Percentiles rank a stretch among this genome's conserved stretches.
Evolutionary conservation across 495 filamentous ascomycete species (phyloP).

Genomic region (Trichoderma parareesei): DNA sequence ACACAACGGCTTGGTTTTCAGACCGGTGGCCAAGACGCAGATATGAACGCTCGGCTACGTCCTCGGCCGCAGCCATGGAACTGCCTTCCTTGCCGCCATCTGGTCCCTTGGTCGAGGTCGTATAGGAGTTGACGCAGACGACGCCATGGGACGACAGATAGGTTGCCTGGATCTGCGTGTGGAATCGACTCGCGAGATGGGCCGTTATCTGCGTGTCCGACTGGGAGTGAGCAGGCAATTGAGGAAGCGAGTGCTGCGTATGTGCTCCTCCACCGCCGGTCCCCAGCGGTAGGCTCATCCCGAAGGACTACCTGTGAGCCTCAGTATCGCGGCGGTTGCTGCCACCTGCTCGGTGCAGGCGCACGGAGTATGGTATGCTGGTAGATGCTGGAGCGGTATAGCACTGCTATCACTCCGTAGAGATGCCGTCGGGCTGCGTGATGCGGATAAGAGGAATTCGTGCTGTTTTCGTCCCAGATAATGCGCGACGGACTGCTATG

Average conservation of each 20-base stretch:
- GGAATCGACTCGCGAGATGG: conserved; percentile 92
- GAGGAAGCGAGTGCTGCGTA: conserved; percentile 81
- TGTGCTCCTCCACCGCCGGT: conserved; percentile 54
- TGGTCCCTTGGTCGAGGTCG: conserved; percentile 74
- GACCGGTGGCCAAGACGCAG: conserved; percentile 77
- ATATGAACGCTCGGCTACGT: conserved; percentile 76
- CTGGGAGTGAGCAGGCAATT: conserved; percentile 83
- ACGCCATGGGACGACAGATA: conserved; percentile 84
- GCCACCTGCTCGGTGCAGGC: too few relatives aligned
- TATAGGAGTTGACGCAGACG: conserved; percentile 88
- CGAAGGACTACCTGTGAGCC: background rate
- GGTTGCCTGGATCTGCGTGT: conserved; percentile 79
- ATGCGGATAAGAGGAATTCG: too few relatives aligned
- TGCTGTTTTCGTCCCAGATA: too few relatives aligned
- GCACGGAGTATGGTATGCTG: too few relatives aligned
- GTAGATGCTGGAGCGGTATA: too few relatives aligned
- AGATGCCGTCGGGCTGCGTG: too few relatives aligned
- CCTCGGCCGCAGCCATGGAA: conserved; percentile 80
- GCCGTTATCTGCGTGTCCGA: conserved; percentile 94
- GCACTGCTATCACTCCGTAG: too few relatives aligned
- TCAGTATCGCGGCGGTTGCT: too few relatives aligned
- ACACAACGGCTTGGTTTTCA: conserved; percentile 88
- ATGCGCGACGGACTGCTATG: too few relatives aligned
- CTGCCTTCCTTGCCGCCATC: conserved; percentile 82
- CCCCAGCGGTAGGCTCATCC: conserved; percentile 11